A percentile compares a stretch with the other conserved stretches of the same genome.
phyloP scores from a whole-genome alignment of 73 alveolate species.

The Uronychia binucleata region DNA sequence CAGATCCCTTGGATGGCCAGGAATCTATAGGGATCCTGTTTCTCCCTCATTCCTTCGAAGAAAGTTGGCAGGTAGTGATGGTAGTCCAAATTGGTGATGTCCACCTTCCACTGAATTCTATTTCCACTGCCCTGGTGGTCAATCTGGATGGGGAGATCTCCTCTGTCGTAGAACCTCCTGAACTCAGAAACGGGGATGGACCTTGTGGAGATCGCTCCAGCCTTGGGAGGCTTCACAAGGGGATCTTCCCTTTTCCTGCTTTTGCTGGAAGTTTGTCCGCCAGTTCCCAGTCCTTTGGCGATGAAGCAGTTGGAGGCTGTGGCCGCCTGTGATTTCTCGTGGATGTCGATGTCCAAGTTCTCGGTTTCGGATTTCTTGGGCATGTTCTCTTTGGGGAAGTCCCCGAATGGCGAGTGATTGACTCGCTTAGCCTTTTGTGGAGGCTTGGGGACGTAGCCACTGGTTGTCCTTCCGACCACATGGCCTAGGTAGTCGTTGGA shows the following conservation, averaged over 20 bases:
- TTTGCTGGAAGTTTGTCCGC: conserved; percentile 88
- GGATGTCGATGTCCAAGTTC: conserved; percentile 2
- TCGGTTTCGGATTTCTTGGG: conserved; percentile 12
- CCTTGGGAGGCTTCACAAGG: conserved; percentile 85
- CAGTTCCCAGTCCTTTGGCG: conserved; percentile 70
- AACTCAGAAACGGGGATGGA: conserved; percentile 89
- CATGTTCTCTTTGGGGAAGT: conserved; percentile 94
- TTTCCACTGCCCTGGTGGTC: conserved; percentile 94
- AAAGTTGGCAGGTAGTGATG: conserved; percentile 97
- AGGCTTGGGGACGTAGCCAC: neutral
- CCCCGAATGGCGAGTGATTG: conserved; percentile 97
- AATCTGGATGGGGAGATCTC: conserved; percentile 96
- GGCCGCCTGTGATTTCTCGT: neutral
- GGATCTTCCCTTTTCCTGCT: conserved; percentile 71
- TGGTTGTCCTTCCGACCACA: neutral
- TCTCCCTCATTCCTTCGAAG: conserved; percentile 98
- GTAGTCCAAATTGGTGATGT: conserved; percentile 88
- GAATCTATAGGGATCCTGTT: conserved; percentile 97
- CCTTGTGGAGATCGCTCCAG: conserved; percentile 92
- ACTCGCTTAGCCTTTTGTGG: conserved; percentile 3
- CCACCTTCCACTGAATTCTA: conserved; percentile 96
- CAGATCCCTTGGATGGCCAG: conserved; percentile 96
- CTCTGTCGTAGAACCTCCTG: conserved; percentile 97
- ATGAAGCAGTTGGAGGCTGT: neutral
- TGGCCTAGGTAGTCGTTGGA: conserved; percentile 1